phyloP scores from a whole-genome alignment of 2,329 filamentous ascomycete species.

The Ceratocystis huliohia region DNA sequence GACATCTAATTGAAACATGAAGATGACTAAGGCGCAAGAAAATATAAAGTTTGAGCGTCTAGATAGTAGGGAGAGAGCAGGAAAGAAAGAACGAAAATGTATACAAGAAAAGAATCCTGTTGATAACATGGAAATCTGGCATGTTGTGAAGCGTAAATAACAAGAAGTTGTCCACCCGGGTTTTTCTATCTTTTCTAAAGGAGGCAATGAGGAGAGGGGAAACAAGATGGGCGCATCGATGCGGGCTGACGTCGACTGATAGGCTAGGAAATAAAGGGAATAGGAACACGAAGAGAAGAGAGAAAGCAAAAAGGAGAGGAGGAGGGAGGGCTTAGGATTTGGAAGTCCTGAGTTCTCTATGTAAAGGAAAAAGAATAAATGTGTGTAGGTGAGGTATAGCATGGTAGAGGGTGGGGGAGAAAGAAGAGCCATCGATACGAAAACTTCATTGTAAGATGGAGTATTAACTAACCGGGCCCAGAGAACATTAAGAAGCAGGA shows the following conservation, averaged over 20 bases:
- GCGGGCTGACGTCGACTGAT: too few species aligned
- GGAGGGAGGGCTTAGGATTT: not conserved
- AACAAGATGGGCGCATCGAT: too few species aligned
- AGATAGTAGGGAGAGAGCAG: not conserved
- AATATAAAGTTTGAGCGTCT: not conserved
- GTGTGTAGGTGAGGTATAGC: not conserved
- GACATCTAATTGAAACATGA: too few species aligned
- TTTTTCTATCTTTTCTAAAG: not conserved
- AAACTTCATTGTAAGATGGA: too few species aligned
- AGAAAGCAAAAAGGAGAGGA: not conserved
- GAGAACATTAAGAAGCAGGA: not conserved
- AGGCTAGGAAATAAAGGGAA: not conserved
- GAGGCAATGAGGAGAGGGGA: not conserved
- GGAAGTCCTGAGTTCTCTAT: not conserved
- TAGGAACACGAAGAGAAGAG: constrained; percentile 1
- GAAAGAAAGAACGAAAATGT: not conserved
- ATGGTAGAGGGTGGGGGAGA: not conserved
- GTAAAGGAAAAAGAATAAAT: not conserved
- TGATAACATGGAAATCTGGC: not conserved
- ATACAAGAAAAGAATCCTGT: not conserved
- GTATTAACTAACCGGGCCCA: too few species aligned
- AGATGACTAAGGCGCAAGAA: not conserved
- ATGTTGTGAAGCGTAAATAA: not conserved
- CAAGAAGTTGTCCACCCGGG: not conserved
- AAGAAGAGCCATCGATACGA: not conserved